phyloP scores from a whole-genome alignment of 1,284 basidiomycete species.

The Sanghuangporus baumii region DNA sequence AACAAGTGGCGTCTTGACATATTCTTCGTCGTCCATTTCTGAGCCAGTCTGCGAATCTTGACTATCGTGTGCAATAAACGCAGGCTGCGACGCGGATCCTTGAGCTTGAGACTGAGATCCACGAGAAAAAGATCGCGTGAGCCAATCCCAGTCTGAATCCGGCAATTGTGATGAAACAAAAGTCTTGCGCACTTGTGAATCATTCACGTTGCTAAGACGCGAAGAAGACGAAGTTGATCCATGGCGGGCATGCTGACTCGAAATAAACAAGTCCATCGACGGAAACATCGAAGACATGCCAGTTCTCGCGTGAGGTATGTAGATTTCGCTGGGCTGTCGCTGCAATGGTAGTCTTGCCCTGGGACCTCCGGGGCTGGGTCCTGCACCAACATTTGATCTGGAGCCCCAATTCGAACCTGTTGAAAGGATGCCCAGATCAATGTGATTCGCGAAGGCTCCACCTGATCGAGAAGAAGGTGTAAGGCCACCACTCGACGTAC shows the following conservation, averaged over 20 bases:
- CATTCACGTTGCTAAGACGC: background rate
- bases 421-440: too few species aligned
- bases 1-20: slow-evolving; percentile 44
- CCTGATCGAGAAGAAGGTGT: background rate
- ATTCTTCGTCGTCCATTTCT: slow-evolving; percentile 32
- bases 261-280: background rate
- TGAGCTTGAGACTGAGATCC: slow-evolving; percentile 6
- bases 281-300: background rate
- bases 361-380: background rate
- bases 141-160: background rate
- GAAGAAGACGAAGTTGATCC: background rate
- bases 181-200: background rate
- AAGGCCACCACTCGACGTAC: background rate
- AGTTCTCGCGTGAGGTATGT: background rate
- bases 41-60: background rate
- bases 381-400: background rate
- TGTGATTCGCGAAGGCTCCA: background rate
- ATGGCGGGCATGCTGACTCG: background rate
- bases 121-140: background rate
- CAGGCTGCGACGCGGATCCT: slow-evolving; percentile 6
- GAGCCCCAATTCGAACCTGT: background rate
- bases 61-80: slow-evolving; percentile 4
- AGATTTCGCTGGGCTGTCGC: background rate
- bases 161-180: background rate
- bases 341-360: background rate